Evolutionary conservation across 169 alveolate genomes (phyloP), one percentile per base, ranked within the genome.

Genomic region (Plasmodium cynomolgi): DNA sequence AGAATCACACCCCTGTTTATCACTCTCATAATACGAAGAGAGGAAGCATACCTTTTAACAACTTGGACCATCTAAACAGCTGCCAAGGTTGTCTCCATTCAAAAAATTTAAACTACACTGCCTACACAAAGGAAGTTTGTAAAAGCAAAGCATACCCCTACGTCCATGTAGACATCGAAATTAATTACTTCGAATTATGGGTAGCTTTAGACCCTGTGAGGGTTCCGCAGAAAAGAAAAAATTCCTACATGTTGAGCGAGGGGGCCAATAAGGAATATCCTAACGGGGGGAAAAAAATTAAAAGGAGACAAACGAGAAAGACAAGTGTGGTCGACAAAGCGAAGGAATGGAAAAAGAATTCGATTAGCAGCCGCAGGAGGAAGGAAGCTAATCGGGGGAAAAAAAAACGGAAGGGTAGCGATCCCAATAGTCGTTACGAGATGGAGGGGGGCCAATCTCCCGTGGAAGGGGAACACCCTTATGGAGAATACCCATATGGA

Each of bases 81-180:
- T 90, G 94, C 37, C 29, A 34, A 8, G 39, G 79, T 17, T 90
- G 94, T 3, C 74, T 31, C 37, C 94, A 90, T 81, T 37, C 83
- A 20, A 62, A 13, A 41, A 90, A 90, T 71, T 33, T 90, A 81
- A 15, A 81, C 73, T 90, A 90, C 31, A 90, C 94, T 17, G 85
- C 94, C 23, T 90, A 81, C 74, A 90, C 94, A 39, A 90, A 90
- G 50, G 94, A 90, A 81, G 23, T 90, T 31, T 90, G 94, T 41
- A 90, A 81, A 71, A 39, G 79, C 20, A 81, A 81, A 0, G 77
- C 44, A 17, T 90, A 90, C 23, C 94, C 94, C 41, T 90, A 90
- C 54, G 41, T 90, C 5, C 94, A 90, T 47, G 75, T 90, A 90
- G 94, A 90, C 75, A n/a, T 90, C n/a, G 94, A 90, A 39, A 79